Percentiles rank a stretch among this genome's conserved stretches.
phyloP scores from a whole-genome alignment of 768 basidiomycete species.

The Boletus edulis region DNA sequence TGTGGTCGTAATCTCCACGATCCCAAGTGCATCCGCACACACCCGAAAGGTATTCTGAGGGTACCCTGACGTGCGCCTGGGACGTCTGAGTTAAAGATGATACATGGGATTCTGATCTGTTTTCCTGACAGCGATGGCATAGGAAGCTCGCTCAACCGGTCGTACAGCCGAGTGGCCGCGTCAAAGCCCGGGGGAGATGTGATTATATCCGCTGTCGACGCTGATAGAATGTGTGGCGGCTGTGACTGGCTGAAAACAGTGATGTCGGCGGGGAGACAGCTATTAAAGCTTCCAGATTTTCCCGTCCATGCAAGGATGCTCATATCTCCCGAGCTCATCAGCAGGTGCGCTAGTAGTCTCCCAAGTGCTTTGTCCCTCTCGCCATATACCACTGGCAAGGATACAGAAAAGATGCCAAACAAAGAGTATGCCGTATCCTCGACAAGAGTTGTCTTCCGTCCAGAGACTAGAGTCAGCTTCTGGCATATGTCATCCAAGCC shows the following conservation, averaged over 20 bases:
- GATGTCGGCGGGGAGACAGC: background rate
- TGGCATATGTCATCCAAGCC: too few species aligned
- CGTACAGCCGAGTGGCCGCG: background rate
- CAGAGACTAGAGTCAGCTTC: too few species aligned
- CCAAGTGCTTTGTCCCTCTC: background rate
- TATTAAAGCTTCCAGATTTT: background rate
- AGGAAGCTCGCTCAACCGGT: background rate
- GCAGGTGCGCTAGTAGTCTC: too few species aligned
- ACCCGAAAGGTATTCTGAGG: too few species aligned
- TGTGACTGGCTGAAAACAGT: background rate
- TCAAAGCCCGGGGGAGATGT: background rate
- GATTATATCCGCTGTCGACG: background rate
- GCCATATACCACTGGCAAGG: background rate
- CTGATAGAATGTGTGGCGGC: background rate
- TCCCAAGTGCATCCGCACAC: too few species aligned
- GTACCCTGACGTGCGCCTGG: too few species aligned
- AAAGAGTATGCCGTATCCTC: too few species aligned
- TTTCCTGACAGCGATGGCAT: background rate
- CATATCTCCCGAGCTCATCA: too few species aligned
- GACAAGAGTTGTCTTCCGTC: too few species aligned
- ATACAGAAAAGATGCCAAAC: background rate
- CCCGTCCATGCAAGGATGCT: background rate
- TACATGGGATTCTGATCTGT: background rate
- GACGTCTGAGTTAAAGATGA: background rate
- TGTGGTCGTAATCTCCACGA: too few species aligned